Evolutionary conservation across 1,284 basidiomycete genomes (phyloP).

Genomic region (Phlebopus sp.): DNA sequence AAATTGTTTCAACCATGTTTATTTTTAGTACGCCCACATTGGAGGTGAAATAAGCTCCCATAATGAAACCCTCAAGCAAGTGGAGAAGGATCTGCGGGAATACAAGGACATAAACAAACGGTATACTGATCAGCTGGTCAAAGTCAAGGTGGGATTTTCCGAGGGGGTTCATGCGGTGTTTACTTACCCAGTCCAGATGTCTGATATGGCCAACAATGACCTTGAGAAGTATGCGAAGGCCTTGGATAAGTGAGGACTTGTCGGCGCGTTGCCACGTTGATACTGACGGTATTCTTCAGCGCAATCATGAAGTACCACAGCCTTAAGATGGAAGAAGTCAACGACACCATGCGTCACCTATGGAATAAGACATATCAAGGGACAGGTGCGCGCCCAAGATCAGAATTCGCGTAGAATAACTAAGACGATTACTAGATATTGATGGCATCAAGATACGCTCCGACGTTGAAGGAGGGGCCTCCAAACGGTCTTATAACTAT

Average conservation of each 20-base stretch:
- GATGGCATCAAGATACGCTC: constrained; percentile 96
- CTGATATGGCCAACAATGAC: constrained; percentile 92
- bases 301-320: constrained; percentile 98
- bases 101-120: constrained; percentile 85
- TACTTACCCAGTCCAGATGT: constrained; percentile 50
- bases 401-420: constrained; percentile 13
- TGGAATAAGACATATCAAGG: constrained; percentile 99
- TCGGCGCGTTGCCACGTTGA: background rate
- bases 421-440: constrained; percentile 64
- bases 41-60: constrained; percentile 82
- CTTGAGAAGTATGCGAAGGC: constrained; percentile 98
- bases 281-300: constrained; percentile 39
- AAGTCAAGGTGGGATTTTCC: constrained; percentile 73
- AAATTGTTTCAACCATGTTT: background rate
- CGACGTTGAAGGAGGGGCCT: constrained; percentile 84
- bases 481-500: constrained; percentile 97
- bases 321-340: constrained; percentile 99
- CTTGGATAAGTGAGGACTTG: constrained; percentile 75
- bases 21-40: constrained; percentile 69
- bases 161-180: constrained; percentile 1
- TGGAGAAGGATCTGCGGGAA: constrained; percentile 77
- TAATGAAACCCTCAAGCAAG: constrained; percentile 63
- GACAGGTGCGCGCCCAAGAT: constrained; percentile 60
- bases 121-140: constrained; percentile 89
- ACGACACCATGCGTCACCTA: constrained; percentile 91